Conservation (phyloP, 169 alveolate genomes). For the Eimeria falciformis region DNA sequence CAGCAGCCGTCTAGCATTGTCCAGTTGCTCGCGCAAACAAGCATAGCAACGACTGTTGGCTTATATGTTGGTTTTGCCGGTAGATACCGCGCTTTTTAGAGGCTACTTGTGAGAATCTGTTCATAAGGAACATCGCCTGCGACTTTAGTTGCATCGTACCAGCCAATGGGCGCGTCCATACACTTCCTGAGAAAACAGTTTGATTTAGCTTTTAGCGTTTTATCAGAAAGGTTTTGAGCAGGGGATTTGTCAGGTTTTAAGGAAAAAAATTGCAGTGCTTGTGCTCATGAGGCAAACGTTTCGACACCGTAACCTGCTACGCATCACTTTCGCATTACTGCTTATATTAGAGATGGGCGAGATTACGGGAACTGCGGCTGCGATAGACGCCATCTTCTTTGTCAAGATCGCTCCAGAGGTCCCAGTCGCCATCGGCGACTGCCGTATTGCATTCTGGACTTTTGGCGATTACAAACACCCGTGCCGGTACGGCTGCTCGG, state of each 20-base stretch:
- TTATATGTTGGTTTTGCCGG: neutral
- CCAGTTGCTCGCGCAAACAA: neutral
- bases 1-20: no score
- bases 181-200: no score
- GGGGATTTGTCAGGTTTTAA: no score
- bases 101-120: no score
- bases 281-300: neutral
- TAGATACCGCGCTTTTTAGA: neutral
- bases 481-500: slow-evolving; percentile 72
- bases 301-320: neutral
- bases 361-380: neutral
- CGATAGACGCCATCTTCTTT: slow-evolving; percentile 66
- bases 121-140: no score
- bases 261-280: neutral
- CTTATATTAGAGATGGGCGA: neutral
- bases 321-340: slow-evolving; percentile 5
- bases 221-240: no score
- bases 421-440: slow-evolving; percentile 31
- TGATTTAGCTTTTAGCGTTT: no score
- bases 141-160: no score
- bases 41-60: neutral
- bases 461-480: slow-evolving; percentile 10
- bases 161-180: no score
- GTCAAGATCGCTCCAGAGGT: slow-evolving; percentile 44
- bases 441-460: slow-evolving; percentile 65